Conservation (phyloP, 768 basidiomycete species). For the Boletus subparvulus region DNA sequence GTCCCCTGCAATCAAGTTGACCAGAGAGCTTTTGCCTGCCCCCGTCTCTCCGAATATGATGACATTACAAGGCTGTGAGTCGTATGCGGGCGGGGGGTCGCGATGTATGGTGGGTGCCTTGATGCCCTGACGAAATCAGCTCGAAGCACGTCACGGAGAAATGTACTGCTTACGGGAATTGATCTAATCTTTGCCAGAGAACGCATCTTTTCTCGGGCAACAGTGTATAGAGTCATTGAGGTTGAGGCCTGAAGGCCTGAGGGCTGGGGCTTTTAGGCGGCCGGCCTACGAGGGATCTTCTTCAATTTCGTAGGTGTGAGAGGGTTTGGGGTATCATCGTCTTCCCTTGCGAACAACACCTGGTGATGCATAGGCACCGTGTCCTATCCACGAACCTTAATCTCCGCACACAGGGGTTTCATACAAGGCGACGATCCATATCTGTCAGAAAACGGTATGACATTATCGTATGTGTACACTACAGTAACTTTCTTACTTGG, state of each 20-base stretch:
- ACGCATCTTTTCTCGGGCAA: slow-evolving; percentile 8
- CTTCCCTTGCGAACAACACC: slow-evolving; percentile 4
- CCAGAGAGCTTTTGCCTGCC: slow-evolving; percentile 40
- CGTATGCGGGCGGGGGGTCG: slow-evolving; percentile 15
- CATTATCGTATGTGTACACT: background rate
- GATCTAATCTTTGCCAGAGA: background rate
- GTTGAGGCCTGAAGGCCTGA: background rate
- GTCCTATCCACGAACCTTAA: slow-evolving; percentile 3
- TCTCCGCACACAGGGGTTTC: slow-evolving; percentile 8
- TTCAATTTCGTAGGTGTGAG: background rate
- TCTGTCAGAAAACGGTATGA: slow-evolving; percentile 3
- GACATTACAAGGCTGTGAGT: slow-evolving; percentile 21
- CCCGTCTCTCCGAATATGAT: slow-evolving; percentile 31
- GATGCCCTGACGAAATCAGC: slow-evolving; percentile 1
- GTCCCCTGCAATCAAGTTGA: slow-evolving; percentile 39
- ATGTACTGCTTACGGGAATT: slow-evolving; percentile 9
- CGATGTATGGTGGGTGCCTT: slow-evolving; percentile 5
- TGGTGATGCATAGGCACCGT: slow-evolving; percentile 2
- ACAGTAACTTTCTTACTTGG: background rate
- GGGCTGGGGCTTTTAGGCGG: background rate
- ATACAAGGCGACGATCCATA: background rate
- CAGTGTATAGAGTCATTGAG: slow-evolving; percentile 3
- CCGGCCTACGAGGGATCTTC: too few relatives aligned
- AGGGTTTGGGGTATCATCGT: slow-evolving; percentile 18
- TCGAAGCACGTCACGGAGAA: background rate